Conservation (phyloP, 345 rosid species). For the Linum tenue region DNA sequence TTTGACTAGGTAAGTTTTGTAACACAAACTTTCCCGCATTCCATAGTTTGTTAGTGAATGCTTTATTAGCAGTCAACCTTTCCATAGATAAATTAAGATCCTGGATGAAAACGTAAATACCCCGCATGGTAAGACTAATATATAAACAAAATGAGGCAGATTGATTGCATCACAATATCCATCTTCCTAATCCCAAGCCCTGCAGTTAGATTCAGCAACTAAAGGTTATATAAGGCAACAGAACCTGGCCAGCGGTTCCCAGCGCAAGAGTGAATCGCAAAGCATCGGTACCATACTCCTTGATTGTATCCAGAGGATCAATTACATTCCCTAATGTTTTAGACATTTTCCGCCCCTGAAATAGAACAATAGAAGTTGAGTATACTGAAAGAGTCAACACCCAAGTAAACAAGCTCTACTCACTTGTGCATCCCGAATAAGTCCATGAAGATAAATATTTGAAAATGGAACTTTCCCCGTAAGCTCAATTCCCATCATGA, state of each 20-base stretch:
- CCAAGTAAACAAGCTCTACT: slow-evolving; percentile 18
- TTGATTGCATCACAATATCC: neutral
- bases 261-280: slow-evolving; percentile 78
- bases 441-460: slow-evolving; percentile 87
- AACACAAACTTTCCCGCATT: slow-evolving; percentile 95
- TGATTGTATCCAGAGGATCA: slow-evolving; percentile 87
- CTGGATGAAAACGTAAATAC: slow-evolving; percentile 32
- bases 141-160: slow-evolving; percentile 7
- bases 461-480: slow-evolving; percentile 91
- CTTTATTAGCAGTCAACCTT: slow-evolving; percentile 89
- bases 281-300: slow-evolving; percentile 94
- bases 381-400: neutral
- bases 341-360: slow-evolving; percentile 97
- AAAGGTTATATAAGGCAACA: slow-evolving; percentile 15
- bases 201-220: neutral
- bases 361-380: neutral
- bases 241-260: slow-evolving; percentile 99
- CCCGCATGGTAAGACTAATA: slow-evolving; percentile 11
- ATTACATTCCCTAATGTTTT: slow-evolving; percentile 84
- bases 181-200: neutral
- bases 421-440: slow-evolving; percentile 85
- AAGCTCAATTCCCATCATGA: slow-evolving; percentile 98
- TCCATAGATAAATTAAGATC: slow-evolving; percentile 89
- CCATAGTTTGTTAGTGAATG: slow-evolving; percentile 95
- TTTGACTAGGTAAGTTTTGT: slow-evolving; percentile 70